Base-by-base conservation (phyloP, 371 early-diverging fungal species). In the Apophysomyces trapeziformis region DNA sequence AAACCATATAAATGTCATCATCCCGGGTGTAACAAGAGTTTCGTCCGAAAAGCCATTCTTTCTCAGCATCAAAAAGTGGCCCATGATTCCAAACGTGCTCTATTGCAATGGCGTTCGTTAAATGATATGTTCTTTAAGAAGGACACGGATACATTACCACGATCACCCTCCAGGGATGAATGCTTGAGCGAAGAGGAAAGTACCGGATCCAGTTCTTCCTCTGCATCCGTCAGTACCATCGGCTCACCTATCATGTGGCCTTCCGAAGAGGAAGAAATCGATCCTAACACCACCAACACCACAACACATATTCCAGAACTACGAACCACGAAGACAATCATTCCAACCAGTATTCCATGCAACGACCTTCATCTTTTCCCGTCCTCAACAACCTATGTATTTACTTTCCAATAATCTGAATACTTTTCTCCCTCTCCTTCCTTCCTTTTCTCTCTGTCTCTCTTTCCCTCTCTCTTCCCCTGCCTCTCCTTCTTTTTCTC, bases 1-100 rank as follows among this genome's bases (percentile, higher is more conserved):
- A 77, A 87, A 44, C 88, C 90, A 4, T 89, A 89, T 66, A 84
- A 83, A 60, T 87, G 87, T 61, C 47, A 64, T 36, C 68, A 74
- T 61, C 78, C 81, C 37, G 83, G 78, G 7, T 76, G 76, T 45
- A 73, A 73, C 47, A 76, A 76, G 41, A 67, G 70, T 36, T 76
- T 68, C 56, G 72, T 61, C 54, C 54, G 54, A 50, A 45, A 58
- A 65, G 54, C 54, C 21, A 35, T 50, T 21, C 54, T 50, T 18
- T 50, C 54, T 9, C 54, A 50, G 21, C 54, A 50, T 21, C 54
- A 50, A 21, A 50, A 50, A 21, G 54, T 21, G 9, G 54, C 54
- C 21, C 54, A 50, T 21, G 54, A 50, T 21, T 50, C 54, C 9
- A 50, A 50, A 21, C 54, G 54, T 21, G 54, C 54, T 26, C 21